Conservation (phyloP, 352 stramenopile genomes). For the Blastocystis sp. region DNA sequence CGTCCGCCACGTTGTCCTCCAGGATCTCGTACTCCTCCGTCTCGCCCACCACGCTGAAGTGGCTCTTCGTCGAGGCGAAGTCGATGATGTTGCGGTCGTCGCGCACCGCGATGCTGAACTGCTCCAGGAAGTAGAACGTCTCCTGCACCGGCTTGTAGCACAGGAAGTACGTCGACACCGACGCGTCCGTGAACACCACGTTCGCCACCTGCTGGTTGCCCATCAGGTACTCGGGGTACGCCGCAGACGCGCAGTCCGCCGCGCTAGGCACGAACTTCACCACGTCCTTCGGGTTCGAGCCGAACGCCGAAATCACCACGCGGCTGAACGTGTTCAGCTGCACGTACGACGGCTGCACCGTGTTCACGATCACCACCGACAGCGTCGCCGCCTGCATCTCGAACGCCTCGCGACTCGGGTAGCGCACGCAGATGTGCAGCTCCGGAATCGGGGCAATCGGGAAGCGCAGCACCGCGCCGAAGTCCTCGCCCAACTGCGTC, state of each 20-base stretch:
- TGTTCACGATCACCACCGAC: conserved; percentile 40
- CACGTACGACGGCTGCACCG: conserved; percentile 29
- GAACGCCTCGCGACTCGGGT: conserved; percentile 10
- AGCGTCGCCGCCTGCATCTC: conserved; percentile 22
- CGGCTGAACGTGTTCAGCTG: conserved; percentile 36
- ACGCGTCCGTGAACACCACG: conserved; percentile 45
- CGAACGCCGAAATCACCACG: conserved; percentile 25
- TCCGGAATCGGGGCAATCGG: background rate
- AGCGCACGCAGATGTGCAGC: conserved; percentile 60
- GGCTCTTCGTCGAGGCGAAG: conserved; percentile 34
- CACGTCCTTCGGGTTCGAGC: conserved; percentile 1
- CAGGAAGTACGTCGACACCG: conserved; percentile 25
- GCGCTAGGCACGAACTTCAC: conserved; percentile 38
- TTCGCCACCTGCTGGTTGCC: conserved; percentile 70
- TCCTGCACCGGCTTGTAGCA: conserved; percentile 36
- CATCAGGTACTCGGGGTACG: conserved; percentile 35
- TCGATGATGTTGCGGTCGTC: conserved; percentile 63
- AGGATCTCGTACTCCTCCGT: conserved; percentile 58
- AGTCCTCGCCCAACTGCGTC: background rate
- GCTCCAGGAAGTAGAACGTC: conserved; percentile 10
- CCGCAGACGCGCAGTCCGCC: conserved; percentile 6
- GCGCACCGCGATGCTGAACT: conserved; percentile 25
- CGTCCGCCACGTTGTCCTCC: conserved; percentile 44
- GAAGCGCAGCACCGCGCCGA: conserved; percentile 5
- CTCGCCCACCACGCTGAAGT: conserved; percentile 57